Evolutionary conservation across 1,139 yeast genomes (phyloP).

Genomic region (Magnusiomyces paraingens): DNA sequence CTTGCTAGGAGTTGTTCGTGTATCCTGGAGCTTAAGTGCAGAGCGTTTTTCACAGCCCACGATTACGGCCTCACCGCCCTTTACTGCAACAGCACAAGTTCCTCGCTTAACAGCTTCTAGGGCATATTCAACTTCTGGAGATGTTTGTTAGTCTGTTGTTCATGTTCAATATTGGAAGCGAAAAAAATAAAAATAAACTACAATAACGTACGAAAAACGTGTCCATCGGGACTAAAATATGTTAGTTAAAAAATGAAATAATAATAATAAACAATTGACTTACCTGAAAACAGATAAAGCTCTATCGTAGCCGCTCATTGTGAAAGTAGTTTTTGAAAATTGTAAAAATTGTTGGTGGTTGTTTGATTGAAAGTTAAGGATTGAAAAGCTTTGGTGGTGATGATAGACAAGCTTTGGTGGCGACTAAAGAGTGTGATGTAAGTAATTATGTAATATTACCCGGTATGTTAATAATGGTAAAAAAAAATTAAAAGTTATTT

Average conservation of each 20-base stretch:
- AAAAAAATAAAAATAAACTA: neutral
- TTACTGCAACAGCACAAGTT: constrained; percentile 95
- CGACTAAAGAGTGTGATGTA: too few relatives aligned
- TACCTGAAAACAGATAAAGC: constrained; percentile 96
- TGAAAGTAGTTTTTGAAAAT: neutral
- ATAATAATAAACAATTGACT: constrained; percentile 31
- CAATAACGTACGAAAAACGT: constrained; percentile 68
- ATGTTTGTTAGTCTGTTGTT: constrained; percentile 6
- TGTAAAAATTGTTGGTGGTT: constrained; percentile 4
- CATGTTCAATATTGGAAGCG: neutral
- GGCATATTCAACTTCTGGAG: constrained; percentile 86
- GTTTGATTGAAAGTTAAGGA: constrained; percentile 1
- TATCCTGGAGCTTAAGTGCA: constrained; percentile 90
- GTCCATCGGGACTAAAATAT: constrained; percentile 82
- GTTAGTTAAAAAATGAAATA: neutral
- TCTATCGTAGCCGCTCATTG: constrained; percentile 98
- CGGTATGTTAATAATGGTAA: too few relatives aligned
- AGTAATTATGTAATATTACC: too few relatives aligned
- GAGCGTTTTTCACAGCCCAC: constrained; percentile 96
- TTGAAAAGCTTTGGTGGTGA: neutral
- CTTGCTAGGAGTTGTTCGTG: constrained; percentile 91
- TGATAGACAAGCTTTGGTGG: neutral
- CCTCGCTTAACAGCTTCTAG: constrained; percentile 98
- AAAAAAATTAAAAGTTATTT: too few relatives aligned
- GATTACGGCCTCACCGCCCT: constrained; percentile 82